Conservation (phyloP, 176 grass and related monocot genomes). For the Ensete glaucum region DNA sequence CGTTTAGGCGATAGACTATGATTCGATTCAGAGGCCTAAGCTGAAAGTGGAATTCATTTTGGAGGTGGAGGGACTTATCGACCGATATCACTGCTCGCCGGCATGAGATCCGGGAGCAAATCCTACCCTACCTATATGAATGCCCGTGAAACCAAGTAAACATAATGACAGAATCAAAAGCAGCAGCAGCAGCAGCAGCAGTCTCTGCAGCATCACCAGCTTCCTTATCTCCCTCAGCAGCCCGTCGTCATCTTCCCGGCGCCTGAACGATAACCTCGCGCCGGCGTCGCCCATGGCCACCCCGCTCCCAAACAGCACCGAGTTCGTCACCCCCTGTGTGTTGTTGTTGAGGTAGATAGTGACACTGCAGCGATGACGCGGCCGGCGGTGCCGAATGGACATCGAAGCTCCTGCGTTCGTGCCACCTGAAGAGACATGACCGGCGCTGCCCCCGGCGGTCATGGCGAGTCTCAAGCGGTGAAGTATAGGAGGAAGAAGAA, state of each 20-base stretch:
- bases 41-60: no score
- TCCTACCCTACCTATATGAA: neutral
- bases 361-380: slow-evolving; percentile 23
- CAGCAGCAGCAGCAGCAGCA: neutral
- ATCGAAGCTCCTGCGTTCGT: slow-evolving; percentile 28
- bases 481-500: no score
- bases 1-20: no score
- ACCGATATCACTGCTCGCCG: no score
- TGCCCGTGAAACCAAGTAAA: neutral
- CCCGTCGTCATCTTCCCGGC: neutral
- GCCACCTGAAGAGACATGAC: neutral
- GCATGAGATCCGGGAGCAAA: neutral
- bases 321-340: slow-evolving; percentile 83
- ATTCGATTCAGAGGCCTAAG: no score
- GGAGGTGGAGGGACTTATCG: no score
- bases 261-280: slow-evolving; percentile 20
- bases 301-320: slow-evolving; percentile 66
- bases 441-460: neutral
- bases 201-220: neutral
- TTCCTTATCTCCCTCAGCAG: neutral
- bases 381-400: neutral
- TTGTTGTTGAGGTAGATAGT: slow-evolving; percentile 71
- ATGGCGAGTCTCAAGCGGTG: neutral
- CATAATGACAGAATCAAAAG: neutral
- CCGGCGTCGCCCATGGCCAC: slow-evolving; percentile 49